These are phyloP conservation scores for Colletotrichum karsti DNA, from an alignment of 2,329 filamentous ascomycete species.

Conservation along the genomic window DNA sequence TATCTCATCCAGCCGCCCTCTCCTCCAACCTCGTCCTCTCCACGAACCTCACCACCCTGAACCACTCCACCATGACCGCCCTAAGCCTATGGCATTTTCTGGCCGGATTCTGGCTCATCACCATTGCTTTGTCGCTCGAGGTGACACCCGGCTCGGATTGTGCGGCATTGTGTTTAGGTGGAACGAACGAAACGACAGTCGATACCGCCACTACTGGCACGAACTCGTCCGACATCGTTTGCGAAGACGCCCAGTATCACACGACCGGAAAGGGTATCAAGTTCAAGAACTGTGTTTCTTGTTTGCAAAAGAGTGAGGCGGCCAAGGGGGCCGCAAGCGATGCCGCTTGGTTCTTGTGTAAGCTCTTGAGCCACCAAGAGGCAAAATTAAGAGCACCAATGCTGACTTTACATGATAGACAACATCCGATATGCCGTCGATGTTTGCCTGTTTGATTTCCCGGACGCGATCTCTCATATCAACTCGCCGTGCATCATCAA, in stretches of 20 bases:
- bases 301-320: conserved; percentile 54
- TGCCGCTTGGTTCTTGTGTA: conserved; percentile 57
- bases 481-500: conserved; percentile 54
- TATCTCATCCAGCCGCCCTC: not conserved
- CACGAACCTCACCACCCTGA: not conserved
- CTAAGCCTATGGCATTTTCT: not conserved
- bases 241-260: conserved; percentile 50
- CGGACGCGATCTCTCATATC: conserved; percentile 32
- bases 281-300: conserved; percentile 56
- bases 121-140: conserved; percentile 43
- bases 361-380: conserved; percentile 27
- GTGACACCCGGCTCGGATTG: conserved; percentile 62
- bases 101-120: conserved; percentile 28
- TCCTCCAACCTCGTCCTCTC: not conserved
- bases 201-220: conserved; percentile 49
- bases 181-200: conserved; percentile 39
- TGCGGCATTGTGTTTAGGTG: conserved; percentile 55
- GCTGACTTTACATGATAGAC: conserved; percentile 42
- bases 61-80: not conserved
- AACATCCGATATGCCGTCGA: conserved; percentile 59
- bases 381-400: not conserved
- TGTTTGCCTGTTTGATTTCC: conserved; percentile 53
- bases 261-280: conserved; percentile 48
- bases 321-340: conserved; percentile 50
- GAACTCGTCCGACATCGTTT: conserved; percentile 55